phyloP scores from a whole-genome alignment of 352 stramenopile species.

The Plasmopara muralis region DNA sequence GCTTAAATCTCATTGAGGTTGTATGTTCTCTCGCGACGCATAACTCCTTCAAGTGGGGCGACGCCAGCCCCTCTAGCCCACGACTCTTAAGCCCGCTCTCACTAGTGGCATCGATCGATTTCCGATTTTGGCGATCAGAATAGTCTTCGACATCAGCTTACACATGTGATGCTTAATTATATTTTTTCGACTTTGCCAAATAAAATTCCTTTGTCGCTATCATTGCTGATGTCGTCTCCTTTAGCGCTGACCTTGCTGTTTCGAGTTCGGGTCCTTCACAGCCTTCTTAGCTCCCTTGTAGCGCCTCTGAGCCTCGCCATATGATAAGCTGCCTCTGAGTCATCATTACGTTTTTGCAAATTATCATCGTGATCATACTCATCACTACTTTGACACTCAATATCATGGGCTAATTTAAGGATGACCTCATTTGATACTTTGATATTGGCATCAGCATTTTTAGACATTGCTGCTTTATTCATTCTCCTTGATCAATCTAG shows the following conservation, averaged over 20 bases:
- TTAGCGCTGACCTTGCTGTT: not conserved
- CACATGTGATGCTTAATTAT: not conserved
- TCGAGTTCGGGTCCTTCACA: not conserved
- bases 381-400: no score
- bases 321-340: slow-evolving; percentile 15
- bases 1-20: not conserved
- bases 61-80: not conserved
- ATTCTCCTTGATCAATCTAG: no score
- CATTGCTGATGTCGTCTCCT: not conserved
- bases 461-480: no score
- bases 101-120: not conserved
- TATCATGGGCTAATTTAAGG: no score
- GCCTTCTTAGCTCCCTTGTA: not conserved
- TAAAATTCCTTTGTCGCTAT: not conserved
- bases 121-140: not conserved
- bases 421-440: no score
- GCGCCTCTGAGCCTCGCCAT: slow-evolving; percentile 9
- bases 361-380: slow-evolving; percentile 1
- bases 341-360: slow-evolving; percentile 18
- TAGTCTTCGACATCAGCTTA: not conserved
- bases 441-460: no score
- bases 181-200: not conserved
- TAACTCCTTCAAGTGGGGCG: not conserved
- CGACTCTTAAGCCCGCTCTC: not conserved
- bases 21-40: not conserved